phyloP scores from a whole-genome alignment of 2,329 filamentous ascomycete species.

The Aureobasidium uvarum region DNA sequence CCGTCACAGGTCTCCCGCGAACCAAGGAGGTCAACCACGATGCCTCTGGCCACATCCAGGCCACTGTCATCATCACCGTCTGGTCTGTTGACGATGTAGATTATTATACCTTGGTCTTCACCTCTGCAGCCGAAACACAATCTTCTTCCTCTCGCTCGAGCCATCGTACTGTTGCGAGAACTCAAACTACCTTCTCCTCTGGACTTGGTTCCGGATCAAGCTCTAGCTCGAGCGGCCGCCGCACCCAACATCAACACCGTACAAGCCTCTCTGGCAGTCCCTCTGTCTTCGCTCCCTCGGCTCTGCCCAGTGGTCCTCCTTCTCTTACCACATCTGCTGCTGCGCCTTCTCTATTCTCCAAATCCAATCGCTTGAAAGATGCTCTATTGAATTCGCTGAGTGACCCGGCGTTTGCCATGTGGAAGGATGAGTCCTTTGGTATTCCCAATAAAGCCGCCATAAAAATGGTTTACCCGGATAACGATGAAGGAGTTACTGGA shows the following conservation, averaged over 20 bases:
- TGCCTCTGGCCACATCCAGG: slow-evolving; percentile 48
- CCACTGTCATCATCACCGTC: slow-evolving; percentile 74
- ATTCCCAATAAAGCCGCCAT: slow-evolving; percentile 68
- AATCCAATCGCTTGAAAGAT: slow-evolving; percentile 72
- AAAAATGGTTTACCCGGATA: slow-evolving; percentile 40
- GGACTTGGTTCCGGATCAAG: slow-evolving; percentile 44
- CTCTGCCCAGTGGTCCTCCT: slow-evolving; percentile 33
- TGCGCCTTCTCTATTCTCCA: slow-evolving; percentile 66
- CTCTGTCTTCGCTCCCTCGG: slow-evolving; percentile 22
- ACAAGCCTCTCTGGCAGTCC: slow-evolving; percentile 23
- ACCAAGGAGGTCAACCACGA: slow-evolving; percentile 23
- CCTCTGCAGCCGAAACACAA: slow-evolving; percentile 48
- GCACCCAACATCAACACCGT: slow-evolving; percentile 26
- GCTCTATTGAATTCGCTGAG: slow-evolving; percentile 71
- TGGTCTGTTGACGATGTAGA: slow-evolving; percentile 67
- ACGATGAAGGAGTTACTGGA: slow-evolving; percentile 40
- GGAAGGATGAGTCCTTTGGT: slow-evolving; percentile 72
- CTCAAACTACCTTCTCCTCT: slow-evolving; percentile 40
- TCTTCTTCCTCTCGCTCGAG: slow-evolving; percentile 28
- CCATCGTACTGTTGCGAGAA: slow-evolving; percentile 45
- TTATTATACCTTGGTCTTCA: slow-evolving; percentile 75
- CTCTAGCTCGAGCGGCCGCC: slow-evolving; percentile 34
- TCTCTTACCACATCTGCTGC: slow-evolving; percentile 40
- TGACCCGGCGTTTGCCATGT: slow-evolving; percentile 74
- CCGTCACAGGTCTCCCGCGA: slow-evolving; percentile 40